These are phyloP conservation scores for Candida insectorum DNA, from an alignment of 805 yeast genomes.

Conservation along the genomic window DNA sequence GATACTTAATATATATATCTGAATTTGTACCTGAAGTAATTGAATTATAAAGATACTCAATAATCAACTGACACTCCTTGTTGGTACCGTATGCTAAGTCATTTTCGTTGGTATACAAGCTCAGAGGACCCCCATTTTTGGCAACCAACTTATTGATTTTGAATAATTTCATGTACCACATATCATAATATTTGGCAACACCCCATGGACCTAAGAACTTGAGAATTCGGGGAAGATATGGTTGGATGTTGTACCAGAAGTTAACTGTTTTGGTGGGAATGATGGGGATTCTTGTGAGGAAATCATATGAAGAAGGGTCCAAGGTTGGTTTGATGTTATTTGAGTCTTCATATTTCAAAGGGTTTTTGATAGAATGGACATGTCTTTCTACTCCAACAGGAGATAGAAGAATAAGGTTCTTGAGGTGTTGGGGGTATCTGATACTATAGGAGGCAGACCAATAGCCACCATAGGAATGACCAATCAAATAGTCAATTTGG, in stretches of 20 bases:
- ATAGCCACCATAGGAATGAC: conserved; percentile 81
- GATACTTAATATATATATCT: conserved; percentile 43
- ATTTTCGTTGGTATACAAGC: conserved; percentile 20
- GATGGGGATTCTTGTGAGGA: conserved; percentile 46
- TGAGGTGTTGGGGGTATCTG: conserved; percentile 52
- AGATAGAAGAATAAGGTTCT: conserved; percentile 57
- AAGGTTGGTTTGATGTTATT: conserved; percentile 28
- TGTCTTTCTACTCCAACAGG: conserved; percentile 80
- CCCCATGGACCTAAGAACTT: conserved; percentile 44
- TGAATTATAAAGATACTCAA: conserved; percentile 41
- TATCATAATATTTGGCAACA: conserved; percentile 28
- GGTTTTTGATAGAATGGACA: conserved; percentile 54
- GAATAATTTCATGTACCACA: conserved; percentile 40
- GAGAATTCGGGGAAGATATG: conserved; percentile 47
- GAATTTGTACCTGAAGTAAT: conserved; percentile 36
- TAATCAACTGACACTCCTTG: conserved; percentile 30
- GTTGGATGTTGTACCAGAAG: conserved; percentile 39
- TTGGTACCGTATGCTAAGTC: conserved; percentile 38
- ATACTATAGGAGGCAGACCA: conserved; percentile 62
- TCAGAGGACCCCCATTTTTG: conserved; percentile 27
- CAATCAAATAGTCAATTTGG: conserved; percentile 58
- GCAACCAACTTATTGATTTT: conserved; percentile 35
- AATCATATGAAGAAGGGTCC: conserved; percentile 43
- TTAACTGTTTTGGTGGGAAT: conserved; percentile 25
- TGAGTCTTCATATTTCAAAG: conserved; percentile 13